Percentiles rank a stretch among this genome's conserved stretches.
Evolutionary conservation across 805 yeast genomes (phyloP).

Genomic region (Maudiozyma saulgeensis): DNA sequence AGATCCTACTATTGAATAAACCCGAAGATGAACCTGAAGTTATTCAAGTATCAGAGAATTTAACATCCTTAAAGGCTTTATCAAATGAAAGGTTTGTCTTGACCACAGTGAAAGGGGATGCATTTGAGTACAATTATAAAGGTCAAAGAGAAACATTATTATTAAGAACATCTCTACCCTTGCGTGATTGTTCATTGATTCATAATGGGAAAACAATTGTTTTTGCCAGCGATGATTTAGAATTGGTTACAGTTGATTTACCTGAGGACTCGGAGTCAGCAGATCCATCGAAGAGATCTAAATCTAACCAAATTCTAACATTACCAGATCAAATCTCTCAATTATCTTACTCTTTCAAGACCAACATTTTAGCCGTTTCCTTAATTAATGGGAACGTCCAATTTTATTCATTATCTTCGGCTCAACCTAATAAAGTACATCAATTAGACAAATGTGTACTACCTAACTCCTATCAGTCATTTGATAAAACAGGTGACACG

Average conservation of each 20-base stretch:
- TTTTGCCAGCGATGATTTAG: slow-evolving; percentile 61
- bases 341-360: slow-evolving; percentile 45
- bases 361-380: slow-evolving; percentile 49
- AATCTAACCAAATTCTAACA: slow-evolving; percentile 21
- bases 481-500: slow-evolving; percentile 1
- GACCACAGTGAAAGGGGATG: slow-evolving; percentile 23
- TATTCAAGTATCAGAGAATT: slow-evolving; percentile 39
- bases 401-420: slow-evolving; percentile 43
- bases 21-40: slow-evolving; percentile 55
- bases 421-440: slow-evolving; percentile 43
- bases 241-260: slow-evolving; percentile 40
- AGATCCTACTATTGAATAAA: slow-evolving; percentile 38
- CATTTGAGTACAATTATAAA: slow-evolving; percentile 12
- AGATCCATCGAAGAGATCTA: slow-evolving; percentile 8
- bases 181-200: slow-evolving; percentile 44
- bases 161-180: slow-evolving; percentile 29
- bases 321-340: slow-evolving; percentile 48
- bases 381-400: slow-evolving; percentile 50
- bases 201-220: slow-evolving; percentile 51
- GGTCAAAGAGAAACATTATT: slow-evolving; percentile 30
- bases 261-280: slow-evolving; percentile 12
- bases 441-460: slow-evolving; percentile 35
- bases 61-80: slow-evolving; percentile 30
- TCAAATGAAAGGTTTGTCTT: slow-evolving; percentile 13
- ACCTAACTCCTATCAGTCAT: slow-evolving; percentile 17